Conservation (phyloP, 2,329 filamentous ascomycete genomes). For the Aspergillus clavatus region DNA sequence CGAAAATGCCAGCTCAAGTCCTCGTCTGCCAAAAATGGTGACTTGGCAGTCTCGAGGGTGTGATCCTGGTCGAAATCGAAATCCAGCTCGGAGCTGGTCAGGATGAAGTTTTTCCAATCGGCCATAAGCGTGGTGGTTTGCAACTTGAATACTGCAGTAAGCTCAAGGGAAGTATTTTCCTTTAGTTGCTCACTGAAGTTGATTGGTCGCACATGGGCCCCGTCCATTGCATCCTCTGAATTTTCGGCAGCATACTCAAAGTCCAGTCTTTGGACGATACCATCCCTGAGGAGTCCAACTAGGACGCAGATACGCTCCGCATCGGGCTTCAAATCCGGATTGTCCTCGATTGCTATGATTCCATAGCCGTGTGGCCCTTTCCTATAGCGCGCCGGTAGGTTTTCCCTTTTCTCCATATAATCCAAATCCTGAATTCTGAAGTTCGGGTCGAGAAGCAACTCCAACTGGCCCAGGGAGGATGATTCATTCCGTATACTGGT, state of each 20-base stretch:
- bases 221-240: too few species aligned
- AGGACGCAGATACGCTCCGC: conserved; percentile 6
- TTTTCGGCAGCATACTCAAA: too few species aligned
- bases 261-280: conserved; percentile 3
- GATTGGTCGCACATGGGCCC: neutral
- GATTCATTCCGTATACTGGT: too few species aligned
- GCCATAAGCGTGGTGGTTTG: neutral
- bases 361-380: conserved; percentile 6
- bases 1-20: conserved; percentile 13
- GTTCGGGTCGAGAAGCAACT: conserved; percentile 2
- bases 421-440: conserved; percentile 7
- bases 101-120: conserved; percentile 5
- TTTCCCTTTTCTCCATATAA: neutral
- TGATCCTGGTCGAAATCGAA: conserved; percentile 1
- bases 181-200: neutral
- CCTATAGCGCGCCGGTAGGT: neutral
- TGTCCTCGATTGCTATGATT: conserved; percentile 6
- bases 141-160: conserved; percentile 5
- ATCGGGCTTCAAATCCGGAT: neutral
- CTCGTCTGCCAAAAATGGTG: neutral
- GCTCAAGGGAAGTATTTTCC: neutral
- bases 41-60: neutral
- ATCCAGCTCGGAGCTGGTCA: neutral
- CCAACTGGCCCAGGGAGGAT: conserved; percentile 3
- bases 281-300: conserved; percentile 8